Evolutionary conservation across 306 rosid species (phyloP).

Genomic region (Alnus rubra): DNA sequence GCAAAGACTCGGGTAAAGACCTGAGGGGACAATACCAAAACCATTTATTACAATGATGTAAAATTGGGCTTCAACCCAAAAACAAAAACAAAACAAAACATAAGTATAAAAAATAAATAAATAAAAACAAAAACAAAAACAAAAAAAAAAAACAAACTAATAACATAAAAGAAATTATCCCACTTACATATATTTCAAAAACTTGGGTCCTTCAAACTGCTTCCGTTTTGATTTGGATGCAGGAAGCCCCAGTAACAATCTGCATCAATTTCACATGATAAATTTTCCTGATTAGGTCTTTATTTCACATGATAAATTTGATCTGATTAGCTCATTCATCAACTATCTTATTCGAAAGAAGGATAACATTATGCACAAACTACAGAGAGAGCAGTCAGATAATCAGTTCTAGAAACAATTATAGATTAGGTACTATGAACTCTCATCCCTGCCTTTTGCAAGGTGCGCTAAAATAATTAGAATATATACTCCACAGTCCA

Average conservation of each 20-base stretch:
- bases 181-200: constrained; percentile 39
- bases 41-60: background rate
- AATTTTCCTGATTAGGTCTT: background rate
- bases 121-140: background rate
- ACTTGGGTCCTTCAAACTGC: constrained; percentile 34
- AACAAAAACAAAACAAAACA: background rate
- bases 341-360: background rate
- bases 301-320: too few species aligned
- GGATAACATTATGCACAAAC: background rate
- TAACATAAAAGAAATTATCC: background rate
- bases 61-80: background rate
- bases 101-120: background rate
- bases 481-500: too few species aligned
- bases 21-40: constrained; percentile 18
- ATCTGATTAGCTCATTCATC: too few species aligned
- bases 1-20: constrained; percentile 60
- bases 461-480: too few species aligned
- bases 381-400: background rate
- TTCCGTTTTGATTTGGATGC: constrained; percentile 33
- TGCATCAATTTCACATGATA: constrained; percentile 24
- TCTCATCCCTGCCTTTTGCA: background rate
- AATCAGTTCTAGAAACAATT: background rate
- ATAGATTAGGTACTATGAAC: background rate
- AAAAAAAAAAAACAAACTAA: too few species aligned
- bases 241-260: constrained; percentile 76